Conservation (phyloP, 306 rosid species). For the Trifolium subterraneum region DNA sequence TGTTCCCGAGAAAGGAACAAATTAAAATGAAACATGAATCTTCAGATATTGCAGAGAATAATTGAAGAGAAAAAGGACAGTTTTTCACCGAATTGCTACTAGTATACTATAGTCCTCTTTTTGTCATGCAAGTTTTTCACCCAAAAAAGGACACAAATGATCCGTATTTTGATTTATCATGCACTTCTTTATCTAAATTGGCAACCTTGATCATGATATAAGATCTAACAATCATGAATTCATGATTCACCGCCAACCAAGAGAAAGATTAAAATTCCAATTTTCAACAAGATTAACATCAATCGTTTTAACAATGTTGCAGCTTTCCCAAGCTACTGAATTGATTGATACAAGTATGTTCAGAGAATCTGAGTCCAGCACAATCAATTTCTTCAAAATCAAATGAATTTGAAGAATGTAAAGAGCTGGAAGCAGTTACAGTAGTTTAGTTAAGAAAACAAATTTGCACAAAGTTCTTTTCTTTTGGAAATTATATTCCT, state of each 20-base stretch:
- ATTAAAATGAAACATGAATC: constrained; percentile 33
- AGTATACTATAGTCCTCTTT: not conserved
- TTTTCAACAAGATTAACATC: constrained; percentile 3
- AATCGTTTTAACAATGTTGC: constrained; percentile 20
- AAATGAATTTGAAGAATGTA: constrained; percentile 61
- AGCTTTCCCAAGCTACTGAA: constrained; percentile 40
- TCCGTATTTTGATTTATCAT: not conserved
- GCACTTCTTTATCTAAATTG: constrained; percentile 1
- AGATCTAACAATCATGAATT: not conserved
- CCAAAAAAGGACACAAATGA: not conserved
- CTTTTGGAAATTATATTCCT: constrained; percentile 33
- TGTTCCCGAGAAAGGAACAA: not conserved
- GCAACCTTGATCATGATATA: not conserved
- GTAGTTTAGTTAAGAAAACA: constrained; percentile 42
- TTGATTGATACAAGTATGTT: not conserved
- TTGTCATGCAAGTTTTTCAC: too few relatives aligned
- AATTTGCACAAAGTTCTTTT: constrained; percentile 40
- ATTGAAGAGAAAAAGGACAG: not conserved
- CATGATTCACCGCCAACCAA: not conserved
- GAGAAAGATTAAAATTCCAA: constrained; percentile 9
- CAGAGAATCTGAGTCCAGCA: constrained; percentile 31
- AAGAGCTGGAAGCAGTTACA: constrained; percentile 40
- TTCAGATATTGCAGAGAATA: constrained; percentile 34
- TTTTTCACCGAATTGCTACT: not conserved
- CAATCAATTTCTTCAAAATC: constrained; percentile 59